Evolutionary conservation across 208 protist species (phyloP).

Genomic region (Leishmania major): DNA sequence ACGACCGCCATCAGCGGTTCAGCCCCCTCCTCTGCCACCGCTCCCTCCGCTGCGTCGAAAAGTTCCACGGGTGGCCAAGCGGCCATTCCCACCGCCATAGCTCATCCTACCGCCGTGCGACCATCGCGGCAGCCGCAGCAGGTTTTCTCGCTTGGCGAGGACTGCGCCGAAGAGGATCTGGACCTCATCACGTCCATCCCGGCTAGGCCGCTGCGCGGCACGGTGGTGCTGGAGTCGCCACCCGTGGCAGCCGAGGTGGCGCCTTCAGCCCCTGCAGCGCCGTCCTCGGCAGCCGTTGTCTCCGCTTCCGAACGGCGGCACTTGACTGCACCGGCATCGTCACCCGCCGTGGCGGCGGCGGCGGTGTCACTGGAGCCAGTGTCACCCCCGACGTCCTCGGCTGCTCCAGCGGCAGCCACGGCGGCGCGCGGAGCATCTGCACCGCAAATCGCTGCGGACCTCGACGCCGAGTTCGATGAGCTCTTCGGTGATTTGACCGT

Average conservation of each 20-base stretch:
- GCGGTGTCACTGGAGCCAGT: slow-evolving; percentile 5
- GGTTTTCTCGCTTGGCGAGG: slow-evolving; percentile 58
- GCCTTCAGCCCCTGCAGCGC: background rate
- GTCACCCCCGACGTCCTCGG: slow-evolving; percentile 1
- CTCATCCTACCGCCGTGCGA: background rate
- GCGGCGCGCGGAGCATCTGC: slow-evolving; percentile 4
- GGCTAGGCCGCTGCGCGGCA: slow-evolving; percentile 12
- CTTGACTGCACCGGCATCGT: background rate
- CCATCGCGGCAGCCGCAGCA: slow-evolving; percentile 15
- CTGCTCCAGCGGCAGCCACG: background rate
- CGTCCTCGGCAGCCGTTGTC: background rate
- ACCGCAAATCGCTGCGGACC: slow-evolving; percentile 28
- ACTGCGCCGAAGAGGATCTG: slow-evolving; percentile 69
- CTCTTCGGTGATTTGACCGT: slow-evolving; percentile 51
- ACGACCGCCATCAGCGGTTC: background rate
- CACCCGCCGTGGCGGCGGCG: background rate
- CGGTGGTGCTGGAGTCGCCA: slow-evolving; percentile 15
- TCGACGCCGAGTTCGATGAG: slow-evolving; percentile 81
- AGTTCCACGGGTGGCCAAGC: slow-evolving; percentile 44
- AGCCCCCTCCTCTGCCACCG: slow-evolving; percentile 13
- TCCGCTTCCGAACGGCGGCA: background rate
- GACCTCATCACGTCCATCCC: slow-evolving; percentile 73
- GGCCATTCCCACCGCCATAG: background rate
- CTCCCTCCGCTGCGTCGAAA: background rate
- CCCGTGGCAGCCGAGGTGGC: background rate